Percentiles rank a stretch among this genome's conserved stretches.
These are phyloP conservation scores for Leccinum longicurvipes DNA, from an alignment of 768 basidiomycete genomes.

Conservation along the genomic window DNA sequence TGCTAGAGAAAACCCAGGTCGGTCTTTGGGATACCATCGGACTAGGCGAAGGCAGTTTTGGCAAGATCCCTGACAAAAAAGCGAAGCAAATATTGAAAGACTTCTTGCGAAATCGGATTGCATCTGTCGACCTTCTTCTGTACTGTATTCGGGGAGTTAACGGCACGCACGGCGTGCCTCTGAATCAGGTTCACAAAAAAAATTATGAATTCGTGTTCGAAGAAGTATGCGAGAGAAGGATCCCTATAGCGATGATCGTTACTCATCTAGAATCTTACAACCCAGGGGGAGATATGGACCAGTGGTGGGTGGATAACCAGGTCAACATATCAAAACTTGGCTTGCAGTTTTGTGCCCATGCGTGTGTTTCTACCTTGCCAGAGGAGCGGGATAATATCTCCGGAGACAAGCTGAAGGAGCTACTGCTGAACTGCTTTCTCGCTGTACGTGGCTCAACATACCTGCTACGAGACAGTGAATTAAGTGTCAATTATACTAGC, in stretches of 20 bases:
- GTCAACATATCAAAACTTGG: slow-evolving; percentile 22
- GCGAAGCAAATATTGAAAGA: slow-evolving; percentile 9
- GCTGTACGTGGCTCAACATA: slow-evolving; percentile 10
- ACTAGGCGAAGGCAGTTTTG: slow-evolving; percentile 22
- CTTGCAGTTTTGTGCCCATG: slow-evolving; percentile 34
- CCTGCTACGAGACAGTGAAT: not conserved
- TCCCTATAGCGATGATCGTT: slow-evolving; percentile 25
- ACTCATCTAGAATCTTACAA: slow-evolving; percentile 29
- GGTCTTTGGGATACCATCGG: not conserved
- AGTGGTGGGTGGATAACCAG: slow-evolving; percentile 37
- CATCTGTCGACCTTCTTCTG: slow-evolving; percentile 21
- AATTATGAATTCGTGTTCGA: slow-evolving; percentile 23
- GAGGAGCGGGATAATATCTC: slow-evolving; percentile 9
- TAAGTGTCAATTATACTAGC: slow-evolving; percentile 7
- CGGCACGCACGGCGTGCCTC: slow-evolving; percentile 5
- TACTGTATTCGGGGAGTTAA: slow-evolving; percentile 29
- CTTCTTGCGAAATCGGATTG: slow-evolving; percentile 20
- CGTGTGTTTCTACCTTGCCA: slow-evolving; percentile 33
- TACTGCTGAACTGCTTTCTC: slow-evolving; percentile 6
- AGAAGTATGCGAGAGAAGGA: slow-evolving; percentile 16
- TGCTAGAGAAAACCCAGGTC: not conserved
- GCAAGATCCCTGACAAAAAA: slow-evolving; percentile 9
- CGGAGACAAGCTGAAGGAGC: slow-evolving; percentile 5
- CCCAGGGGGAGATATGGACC: slow-evolving; percentile 25
- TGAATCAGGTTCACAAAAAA: slow-evolving; percentile 16